A percentile compares a stretch with the other conserved stretches of the same genome.
phyloP scores from a whole-genome alignment of 805 yeast species.

The Pichia exigua region DNA sequence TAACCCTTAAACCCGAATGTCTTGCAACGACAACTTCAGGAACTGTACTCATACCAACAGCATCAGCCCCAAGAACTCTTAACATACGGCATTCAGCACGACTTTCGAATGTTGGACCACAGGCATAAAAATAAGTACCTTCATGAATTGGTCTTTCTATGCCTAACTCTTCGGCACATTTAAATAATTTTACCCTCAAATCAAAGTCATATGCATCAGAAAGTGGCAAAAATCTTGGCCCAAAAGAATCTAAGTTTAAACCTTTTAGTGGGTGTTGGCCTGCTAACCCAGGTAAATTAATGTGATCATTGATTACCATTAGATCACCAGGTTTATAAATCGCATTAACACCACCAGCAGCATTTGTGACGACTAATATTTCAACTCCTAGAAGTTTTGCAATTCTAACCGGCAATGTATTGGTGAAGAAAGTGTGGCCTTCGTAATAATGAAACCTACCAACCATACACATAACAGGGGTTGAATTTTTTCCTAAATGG shows the following conservation, averaged over 20 bases:
- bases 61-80: slow-evolving; percentile 72
- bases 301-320: slow-evolving; percentile 85
- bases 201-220: slow-evolving; percentile 83
- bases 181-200: slow-evolving; percentile 54
- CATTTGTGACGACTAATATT: slow-evolving; percentile 79
- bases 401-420: slow-evolving; percentile 80
- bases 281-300: slow-evolving; percentile 84
- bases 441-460: slow-evolving; percentile 92
- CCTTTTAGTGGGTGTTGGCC: slow-evolving; percentile 88
- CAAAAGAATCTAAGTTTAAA: slow-evolving; percentile 68
- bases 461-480: slow-evolving; percentile 87
- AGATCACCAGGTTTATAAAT: slow-evolving; percentile 73
- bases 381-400: slow-evolving; percentile 56
- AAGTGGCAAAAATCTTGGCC: slow-evolving; percentile 81
- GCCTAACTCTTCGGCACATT: slow-evolving; percentile 36
- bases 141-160: slow-evolving; percentile 66
- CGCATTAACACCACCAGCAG: slow-evolving; percentile 84
- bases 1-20: slow-evolving; percentile 73
- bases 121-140: slow-evolving; percentile 76
- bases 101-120: slow-evolving; percentile 92
- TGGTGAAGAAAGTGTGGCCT: slow-evolving; percentile 75
- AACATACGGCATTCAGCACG: slow-evolving; percentile 86
- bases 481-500: slow-evolving; percentile 52
- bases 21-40: slow-evolving; percentile 93
- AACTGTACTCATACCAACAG: slow-evolving; percentile 97